phyloP scores from a whole-genome alignment of 2,329 filamentous ascomycete species.

The Ophiocordyceps camponoti-floridani region DNA sequence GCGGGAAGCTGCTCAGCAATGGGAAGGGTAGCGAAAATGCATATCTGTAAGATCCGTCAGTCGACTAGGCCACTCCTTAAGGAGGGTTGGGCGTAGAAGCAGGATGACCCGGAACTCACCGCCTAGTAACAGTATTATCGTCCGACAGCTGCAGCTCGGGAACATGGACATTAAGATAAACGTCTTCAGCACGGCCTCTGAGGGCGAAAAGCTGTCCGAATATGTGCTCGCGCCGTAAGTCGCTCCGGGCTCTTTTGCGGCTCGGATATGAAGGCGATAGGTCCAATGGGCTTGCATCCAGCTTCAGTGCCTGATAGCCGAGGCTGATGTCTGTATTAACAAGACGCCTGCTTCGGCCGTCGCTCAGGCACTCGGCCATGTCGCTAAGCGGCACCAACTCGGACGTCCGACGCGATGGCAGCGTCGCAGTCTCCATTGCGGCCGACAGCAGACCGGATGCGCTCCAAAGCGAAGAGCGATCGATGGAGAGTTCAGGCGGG shows the following conservation, averaged over 20 bases:
- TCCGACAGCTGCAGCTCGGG: constrained; percentile 3
- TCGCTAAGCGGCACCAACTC: constrained; percentile 31
- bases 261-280: constrained; percentile 14
- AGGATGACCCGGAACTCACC: constrained; percentile 4
- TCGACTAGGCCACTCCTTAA: background rate
- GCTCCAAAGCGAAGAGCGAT: constrained; percentile 57
- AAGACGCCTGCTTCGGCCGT: constrained; percentile 63
- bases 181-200: constrained; percentile 6
- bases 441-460: constrained; percentile 58
- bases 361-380: constrained; percentile 49
- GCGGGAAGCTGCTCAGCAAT: constrained; percentile 67
- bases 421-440: constrained; percentile 59
- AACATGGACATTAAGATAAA: background rate
- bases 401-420: constrained; percentile 52
- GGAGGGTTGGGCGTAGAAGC: background rate
- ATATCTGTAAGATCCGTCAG: constrained; percentile 1
- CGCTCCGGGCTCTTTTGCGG: constrained; percentile 1
- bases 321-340: constrained; percentile 56
- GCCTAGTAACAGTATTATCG: constrained; percentile 11
- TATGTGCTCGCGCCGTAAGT: constrained; percentile 6
- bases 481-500: constrained; percentile 27
- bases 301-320: constrained; percentile 11
- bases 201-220: constrained; percentile 11
- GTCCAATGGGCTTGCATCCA: constrained; percentile 12
- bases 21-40: constrained; percentile 23